Evolutionary conservation across 345 rosid species (phyloP).

Genomic region (Lepidium africanum): DNA sequence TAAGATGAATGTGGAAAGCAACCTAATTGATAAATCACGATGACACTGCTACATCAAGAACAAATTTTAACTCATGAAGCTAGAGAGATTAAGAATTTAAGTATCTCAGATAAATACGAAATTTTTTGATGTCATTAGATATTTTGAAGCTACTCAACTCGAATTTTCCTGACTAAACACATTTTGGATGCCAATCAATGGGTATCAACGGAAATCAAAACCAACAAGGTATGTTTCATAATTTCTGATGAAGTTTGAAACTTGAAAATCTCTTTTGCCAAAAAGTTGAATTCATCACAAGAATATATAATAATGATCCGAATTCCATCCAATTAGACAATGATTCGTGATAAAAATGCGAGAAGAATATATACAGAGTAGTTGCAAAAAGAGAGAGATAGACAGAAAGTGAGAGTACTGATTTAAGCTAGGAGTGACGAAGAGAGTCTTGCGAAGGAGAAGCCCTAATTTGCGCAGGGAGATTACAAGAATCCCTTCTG

Average conservation of each 20-base stretch:
- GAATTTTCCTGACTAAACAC: conserved; percentile 2
- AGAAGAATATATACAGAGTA: neutral
- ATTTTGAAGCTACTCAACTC: conserved; percentile 3
- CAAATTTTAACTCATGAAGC: neutral
- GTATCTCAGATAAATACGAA: neutral
- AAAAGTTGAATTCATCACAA: conserved; percentile 1
- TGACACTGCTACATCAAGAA: neutral
- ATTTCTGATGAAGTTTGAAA: neutral
- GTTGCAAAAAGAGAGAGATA: neutral
- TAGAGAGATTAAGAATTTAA: neutral
- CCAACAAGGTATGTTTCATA: neutral
- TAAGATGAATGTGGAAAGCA: neutral
- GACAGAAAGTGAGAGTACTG: conserved; percentile 21
- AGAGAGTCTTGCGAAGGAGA: conserved; percentile 17
- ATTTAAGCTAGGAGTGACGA: conserved; percentile 19
- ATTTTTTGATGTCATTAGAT: neutral
- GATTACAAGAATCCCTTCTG: conserved; percentile 32
- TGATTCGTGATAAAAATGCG: neutral
- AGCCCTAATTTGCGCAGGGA: conserved; percentile 85
- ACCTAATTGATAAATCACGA: neutral
- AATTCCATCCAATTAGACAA: neutral
- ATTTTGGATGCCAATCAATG: conserved; percentile 7
- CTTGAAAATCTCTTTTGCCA: neutral
- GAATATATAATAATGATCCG: neutral
- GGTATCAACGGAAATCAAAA: conserved; percentile 7